Evolutionary conservation across 495 filamentous ascomycete species (phyloP).

Genomic region (Choiromyces venosus): DNA sequence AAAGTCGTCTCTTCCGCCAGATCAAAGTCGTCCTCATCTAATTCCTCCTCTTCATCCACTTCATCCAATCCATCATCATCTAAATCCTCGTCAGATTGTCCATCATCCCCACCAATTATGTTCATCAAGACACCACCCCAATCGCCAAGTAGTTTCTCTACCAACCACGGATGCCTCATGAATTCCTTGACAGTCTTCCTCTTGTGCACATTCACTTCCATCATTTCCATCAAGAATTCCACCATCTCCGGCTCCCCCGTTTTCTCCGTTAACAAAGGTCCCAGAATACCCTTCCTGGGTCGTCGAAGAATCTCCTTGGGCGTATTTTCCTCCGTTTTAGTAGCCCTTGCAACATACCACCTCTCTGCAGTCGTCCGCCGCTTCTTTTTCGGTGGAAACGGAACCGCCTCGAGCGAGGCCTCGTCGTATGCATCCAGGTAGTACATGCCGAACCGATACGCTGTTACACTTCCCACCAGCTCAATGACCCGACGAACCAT

Average conservation of each 20-base stretch:
- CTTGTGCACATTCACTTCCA: constrained; percentile 27
- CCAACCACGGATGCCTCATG: constrained; percentile 35
- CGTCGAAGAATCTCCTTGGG: not conserved
- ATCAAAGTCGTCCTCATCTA: not conserved
- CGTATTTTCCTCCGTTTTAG: not conserved
- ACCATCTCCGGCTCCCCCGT: constrained; percentile 13
- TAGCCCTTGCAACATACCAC: constrained; percentile 2
- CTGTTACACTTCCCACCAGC: constrained; percentile 32
- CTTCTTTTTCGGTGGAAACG: constrained; percentile 13
- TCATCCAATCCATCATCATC: not conserved
- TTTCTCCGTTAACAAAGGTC: constrained; percentile 6
- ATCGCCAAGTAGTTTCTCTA: constrained; percentile 27
- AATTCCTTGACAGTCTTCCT: constrained; percentile 25
- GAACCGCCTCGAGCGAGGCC: constrained; percentile 24
- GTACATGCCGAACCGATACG: constrained; percentile 29
- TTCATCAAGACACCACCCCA: constrained; percentile 32
- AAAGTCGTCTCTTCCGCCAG: not conserved
- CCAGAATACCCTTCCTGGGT: constrained; percentile 17
- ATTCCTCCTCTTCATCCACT: constrained; percentile 9
- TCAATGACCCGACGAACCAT: constrained; percentile 33
- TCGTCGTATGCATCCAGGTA: constrained; percentile 27
- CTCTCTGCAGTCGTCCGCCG: constrained; percentile 6
- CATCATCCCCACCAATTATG: constrained; percentile 1
- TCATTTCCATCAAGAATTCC: constrained; percentile 30
- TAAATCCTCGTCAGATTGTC: not conserved